These are phyloP conservation scores for Discostella stelligera DNA, from an alignment of 352 stramenopile genomes.

Conservation along the genomic window DNA sequence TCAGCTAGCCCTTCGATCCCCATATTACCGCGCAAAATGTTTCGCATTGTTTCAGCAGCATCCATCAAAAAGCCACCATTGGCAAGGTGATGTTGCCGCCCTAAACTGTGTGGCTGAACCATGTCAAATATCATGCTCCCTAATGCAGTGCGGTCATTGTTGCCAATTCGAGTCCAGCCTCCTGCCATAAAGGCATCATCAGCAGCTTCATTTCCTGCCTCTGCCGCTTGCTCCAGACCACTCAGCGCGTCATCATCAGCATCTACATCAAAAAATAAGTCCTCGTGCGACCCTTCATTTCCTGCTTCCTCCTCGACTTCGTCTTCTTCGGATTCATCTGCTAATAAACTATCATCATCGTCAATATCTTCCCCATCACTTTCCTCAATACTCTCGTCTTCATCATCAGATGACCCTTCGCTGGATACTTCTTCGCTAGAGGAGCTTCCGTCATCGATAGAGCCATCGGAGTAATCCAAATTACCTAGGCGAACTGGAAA, in stretches of 20 bases:
- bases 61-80: conserved; percentile 56
- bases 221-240: conserved; percentile 21
- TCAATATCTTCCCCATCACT: conserved; percentile 38
- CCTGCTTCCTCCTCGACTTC: conserved; percentile 32
- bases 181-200: conserved; percentile 62
- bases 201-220: conserved; percentile 15
- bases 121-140: conserved; percentile 51
- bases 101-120: conserved; percentile 12
- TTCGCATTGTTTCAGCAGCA: conserved; percentile 74
- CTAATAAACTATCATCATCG: conserved; percentile 34
- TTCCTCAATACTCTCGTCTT: conserved; percentile 29
- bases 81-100: conserved; percentile 11
- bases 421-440: conserved; percentile 37
- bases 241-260: conserved; percentile 46
- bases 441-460: conserved; percentile 12
- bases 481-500: conserved; percentile 31
- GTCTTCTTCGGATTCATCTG: conserved; percentile 55
- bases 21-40: conserved; percentile 69
- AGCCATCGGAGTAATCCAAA: conserved; percentile 37
- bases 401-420: conserved; percentile 23
- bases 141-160: conserved; percentile 35
- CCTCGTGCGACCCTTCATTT: conserved; percentile 30
- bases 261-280: conserved; percentile 54
- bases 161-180: conserved; percentile 77
- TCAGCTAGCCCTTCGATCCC: conserved; percentile 61